Base-by-base conservation (phyloP, 352 stramenopile genomes). In the Phytopythium ostracodes region DNA sequence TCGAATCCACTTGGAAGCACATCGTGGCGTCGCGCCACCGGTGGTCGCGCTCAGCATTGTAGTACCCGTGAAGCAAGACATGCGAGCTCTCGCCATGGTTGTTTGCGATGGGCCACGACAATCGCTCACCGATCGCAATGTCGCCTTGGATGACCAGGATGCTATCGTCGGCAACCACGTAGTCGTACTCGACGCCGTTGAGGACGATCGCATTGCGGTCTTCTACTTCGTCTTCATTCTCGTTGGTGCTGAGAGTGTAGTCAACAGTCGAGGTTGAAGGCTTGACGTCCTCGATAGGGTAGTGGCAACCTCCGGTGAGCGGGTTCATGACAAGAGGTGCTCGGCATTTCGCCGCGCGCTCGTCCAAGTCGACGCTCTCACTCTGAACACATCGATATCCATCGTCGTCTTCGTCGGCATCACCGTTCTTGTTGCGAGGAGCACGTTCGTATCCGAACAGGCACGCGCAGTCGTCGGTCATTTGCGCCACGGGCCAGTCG, bases 111-210 rank as follows among this genome's bases (percentile, higher is more conserved):
- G 58, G 52, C 73, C 76, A 84, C 7, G 64, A 61, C 50, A 79
- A 60, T 2, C 81, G 62, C 67, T 88, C 71, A 25, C 83, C 83
- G 56, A 92, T 90, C 17, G 85, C 83, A 25, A 92, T 68, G 51
- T 94, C 84, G 47, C 83, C 83, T 55, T 94, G 85, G 49, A 89
- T 87, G 25, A 94, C 54, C 78, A 94, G 87, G 38, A 90, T 72
- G 53, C 76, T 75, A 60, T 87, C 76, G 50, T 94, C 83, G 0
- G 79, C 73, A 31, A 92, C 69, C 31, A 92, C 84, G 55, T 89
- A 92, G 68, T 89, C 79, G 61, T 92, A 90, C 70, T 94, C 85
- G 49, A 92, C 87, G 31, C 85, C 85, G 22, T 87, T 87, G 56
- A 91, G 87, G 43, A 89, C 50, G 27, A 94, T 78, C 2, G 66